phyloP scores from a whole-genome alignment of 768 basidiomycete species.

The Boletellus ananas region DNA sequence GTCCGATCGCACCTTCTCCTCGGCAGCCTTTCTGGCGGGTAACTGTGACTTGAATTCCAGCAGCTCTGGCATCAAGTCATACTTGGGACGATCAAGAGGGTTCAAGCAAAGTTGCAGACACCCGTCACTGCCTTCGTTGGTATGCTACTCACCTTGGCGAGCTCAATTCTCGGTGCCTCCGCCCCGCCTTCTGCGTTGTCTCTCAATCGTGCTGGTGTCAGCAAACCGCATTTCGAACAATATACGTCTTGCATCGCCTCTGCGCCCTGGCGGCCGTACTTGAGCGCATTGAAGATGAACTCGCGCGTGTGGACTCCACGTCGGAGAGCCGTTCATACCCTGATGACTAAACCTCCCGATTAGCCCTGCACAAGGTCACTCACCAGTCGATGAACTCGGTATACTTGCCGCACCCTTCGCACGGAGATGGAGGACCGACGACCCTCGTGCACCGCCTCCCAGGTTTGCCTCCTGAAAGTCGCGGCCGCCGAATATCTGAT shows the following conservation, averaged over 20 bases:
- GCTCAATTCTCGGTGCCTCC: conserved; percentile 8
- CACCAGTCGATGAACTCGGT: conserved; percentile 16
- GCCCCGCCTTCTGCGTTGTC: conserved; percentile 12
- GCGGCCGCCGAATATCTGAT: conserved; percentile 7
- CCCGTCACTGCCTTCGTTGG: background rate
- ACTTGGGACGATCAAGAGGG: conserved; percentile 14
- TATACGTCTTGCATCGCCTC: conserved; percentile 19
- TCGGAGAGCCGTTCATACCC: conserved; percentile 18
- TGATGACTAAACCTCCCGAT: background rate
- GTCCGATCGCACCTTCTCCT: background rate
- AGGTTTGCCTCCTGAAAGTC: conserved; percentile 13
- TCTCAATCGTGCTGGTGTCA: conserved; percentile 11
- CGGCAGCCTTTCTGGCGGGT: background rate
- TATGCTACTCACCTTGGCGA: conserved; percentile 2
- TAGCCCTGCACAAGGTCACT: background rate
- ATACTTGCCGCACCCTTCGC: conserved; percentile 14
- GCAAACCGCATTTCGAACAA: conserved; percentile 15
- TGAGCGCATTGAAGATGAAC: conserved; percentile 17
- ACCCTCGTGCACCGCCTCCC: conserved; percentile 15
- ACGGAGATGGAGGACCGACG: conserved; percentile 3
- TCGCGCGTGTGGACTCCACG: conserved; percentile 17
- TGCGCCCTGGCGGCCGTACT: conserved; percentile 10
- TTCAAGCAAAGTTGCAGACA: background rate
- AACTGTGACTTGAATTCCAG: conserved; percentile 2
- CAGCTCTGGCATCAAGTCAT: conserved; percentile 7